Evolutionary conservation across 345 rosid genomes (phyloP).

Genomic region (Draba incana): DNA sequence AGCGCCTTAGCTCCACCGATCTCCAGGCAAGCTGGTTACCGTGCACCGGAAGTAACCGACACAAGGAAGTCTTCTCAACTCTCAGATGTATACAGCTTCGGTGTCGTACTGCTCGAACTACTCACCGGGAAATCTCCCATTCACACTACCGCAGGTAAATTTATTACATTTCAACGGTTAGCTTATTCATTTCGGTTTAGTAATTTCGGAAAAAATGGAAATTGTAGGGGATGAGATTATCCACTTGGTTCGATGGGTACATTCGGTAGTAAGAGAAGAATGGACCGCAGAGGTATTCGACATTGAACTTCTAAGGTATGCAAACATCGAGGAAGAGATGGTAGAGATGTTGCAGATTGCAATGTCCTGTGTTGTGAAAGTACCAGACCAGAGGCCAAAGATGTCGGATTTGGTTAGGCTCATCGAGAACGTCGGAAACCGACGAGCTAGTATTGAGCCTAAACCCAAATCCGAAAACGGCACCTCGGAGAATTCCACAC

Average conservation of each 20-base stretch:
- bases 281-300: constrained; percentile 99
- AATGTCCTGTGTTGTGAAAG: constrained; percentile 81
- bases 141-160: constrained; percentile 58
- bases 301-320: constrained; percentile 81
- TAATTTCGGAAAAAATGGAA: constrained; percentile 50
- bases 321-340: constrained; percentile 97
- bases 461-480: constrained; percentile 52
- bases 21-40: constrained; percentile 90
- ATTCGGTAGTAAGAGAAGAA: constrained; percentile 95
- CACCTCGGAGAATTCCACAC: constrained; percentile 58
- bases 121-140: constrained; percentile 94
- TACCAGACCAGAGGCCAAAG: constrained; percentile 86
- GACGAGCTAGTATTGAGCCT: constrained; percentile 40
- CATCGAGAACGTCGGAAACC: constrained; percentile 62
- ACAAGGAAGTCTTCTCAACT: constrained; percentile 88
- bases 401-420: constrained; percentile 77
- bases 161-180: background rate
- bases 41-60: constrained; percentile 93
- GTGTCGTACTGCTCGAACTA: constrained; percentile 89
- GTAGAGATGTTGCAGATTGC: constrained; percentile 99
- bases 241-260: constrained; percentile 97
- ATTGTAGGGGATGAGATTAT: constrained; percentile 80
- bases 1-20: constrained; percentile 71
- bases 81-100: constrained; percentile 93
- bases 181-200: background rate